Conservation (phyloP, 495 filamentous ascomycete species). For the Poronia punctata region DNA sequence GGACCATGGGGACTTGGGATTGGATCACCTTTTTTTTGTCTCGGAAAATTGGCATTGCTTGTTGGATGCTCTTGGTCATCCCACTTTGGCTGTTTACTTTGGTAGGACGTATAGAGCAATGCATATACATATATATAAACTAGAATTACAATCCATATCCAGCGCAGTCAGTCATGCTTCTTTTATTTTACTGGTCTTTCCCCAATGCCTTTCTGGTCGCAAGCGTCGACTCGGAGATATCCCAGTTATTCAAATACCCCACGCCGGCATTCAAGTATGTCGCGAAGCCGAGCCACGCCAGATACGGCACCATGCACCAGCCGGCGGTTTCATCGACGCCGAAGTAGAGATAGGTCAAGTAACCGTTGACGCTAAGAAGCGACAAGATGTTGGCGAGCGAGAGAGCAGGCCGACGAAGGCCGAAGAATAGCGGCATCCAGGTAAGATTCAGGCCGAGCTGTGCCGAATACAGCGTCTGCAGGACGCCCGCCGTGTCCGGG, state of each 20-base stretch:
- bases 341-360: conserved; percentile 67
- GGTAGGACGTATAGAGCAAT: neutral
- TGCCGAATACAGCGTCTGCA: conserved; percentile 64
- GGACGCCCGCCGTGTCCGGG: conserved; percentile 16
- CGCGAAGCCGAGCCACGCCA: conserved; percentile 77
- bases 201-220: conserved; percentile 14
- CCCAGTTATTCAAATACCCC: conserved; percentile 73
- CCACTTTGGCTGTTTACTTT: no score
- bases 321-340: conserved; percentile 63
- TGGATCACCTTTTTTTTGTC: neutral
- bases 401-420: conserved; percentile 57
- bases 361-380: conserved; percentile 59
- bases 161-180: neutral
- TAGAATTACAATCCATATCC: conserved; percentile 1
- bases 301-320: conserved; percentile 69
- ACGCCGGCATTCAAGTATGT: conserved; percentile 68
- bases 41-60: neutral
- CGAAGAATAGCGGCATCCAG: conserved; percentile 95
- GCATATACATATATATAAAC: conserved; percentile 1
- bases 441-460: conserved; percentile 78
- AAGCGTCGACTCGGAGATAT: conserved; percentile 37
- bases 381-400: conserved; percentile 71
- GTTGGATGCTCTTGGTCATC: neutral
- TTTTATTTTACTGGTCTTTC: conserved; percentile 5
- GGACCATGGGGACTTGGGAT: neutral